phyloP scores from a whole-genome alignment of 139 green algal genomes.

The Chlorella ohadii region DNA sequence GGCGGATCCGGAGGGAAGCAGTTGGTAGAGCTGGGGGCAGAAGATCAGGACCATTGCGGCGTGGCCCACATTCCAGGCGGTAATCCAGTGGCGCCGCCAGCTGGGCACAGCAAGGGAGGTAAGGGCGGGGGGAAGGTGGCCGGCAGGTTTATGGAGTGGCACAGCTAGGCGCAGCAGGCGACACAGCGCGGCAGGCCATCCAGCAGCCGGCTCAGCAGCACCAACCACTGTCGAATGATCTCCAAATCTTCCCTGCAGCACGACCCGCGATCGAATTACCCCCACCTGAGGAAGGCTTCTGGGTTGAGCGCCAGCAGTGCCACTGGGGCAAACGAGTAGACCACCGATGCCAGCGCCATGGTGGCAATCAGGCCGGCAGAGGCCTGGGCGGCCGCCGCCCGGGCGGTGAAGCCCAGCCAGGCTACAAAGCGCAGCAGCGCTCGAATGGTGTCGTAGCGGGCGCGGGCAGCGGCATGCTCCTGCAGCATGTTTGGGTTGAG shows the following conservation, averaged over 20 bases:
- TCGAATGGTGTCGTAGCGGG: neutral
- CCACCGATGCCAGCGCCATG: neutral
- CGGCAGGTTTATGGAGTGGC: too few relatives aligned
- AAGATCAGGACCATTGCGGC: neutral
- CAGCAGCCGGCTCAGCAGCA: too few relatives aligned
- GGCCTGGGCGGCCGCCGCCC: neutral
- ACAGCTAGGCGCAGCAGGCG: too few relatives aligned
- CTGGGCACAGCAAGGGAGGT: neutral
- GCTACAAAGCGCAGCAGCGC: neutral
- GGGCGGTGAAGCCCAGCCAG: neutral
- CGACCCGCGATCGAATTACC: too few relatives aligned
- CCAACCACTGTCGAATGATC: too few relatives aligned
- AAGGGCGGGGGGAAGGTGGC: neutral
- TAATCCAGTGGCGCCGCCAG: neutral
- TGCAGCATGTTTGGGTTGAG: too few relatives aligned
- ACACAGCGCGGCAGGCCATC: too few relatives aligned
- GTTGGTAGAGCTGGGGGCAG: neutral
- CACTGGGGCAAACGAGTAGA: neutral
- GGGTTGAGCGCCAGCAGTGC: neutral
- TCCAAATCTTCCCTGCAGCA: too few relatives aligned
- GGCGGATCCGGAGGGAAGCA: neutral
- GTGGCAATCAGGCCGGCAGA: too few relatives aligned
- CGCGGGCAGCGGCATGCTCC: neutral
- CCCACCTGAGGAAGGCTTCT: slow-evolving; percentile 6
- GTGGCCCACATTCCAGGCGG: neutral